A percentile compares a stretch with the other conserved stretches of the same genome.
Conservation (phyloP, 768 basidiomycete species). For the Fibroporia radiculosa region DNA sequence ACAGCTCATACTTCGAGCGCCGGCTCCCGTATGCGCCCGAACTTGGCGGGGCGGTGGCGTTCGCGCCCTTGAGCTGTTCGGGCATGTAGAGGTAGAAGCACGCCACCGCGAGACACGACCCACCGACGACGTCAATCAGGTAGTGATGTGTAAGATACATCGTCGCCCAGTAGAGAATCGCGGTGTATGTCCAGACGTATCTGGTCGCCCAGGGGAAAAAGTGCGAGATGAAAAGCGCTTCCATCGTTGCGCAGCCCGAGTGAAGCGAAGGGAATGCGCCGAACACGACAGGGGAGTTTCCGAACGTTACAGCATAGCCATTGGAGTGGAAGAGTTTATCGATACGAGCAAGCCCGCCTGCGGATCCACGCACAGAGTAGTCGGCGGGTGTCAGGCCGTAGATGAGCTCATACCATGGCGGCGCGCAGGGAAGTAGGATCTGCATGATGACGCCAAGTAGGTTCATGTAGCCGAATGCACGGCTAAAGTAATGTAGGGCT, state of each 20-base stretch:
- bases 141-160: slow-evolving; percentile 99
- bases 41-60: slow-evolving; percentile 45
- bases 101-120: slow-evolving; percentile 81
- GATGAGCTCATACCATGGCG: slow-evolving; percentile 97
- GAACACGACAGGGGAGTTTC: slow-evolving; percentile 87
- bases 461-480: slow-evolving; percentile 91
- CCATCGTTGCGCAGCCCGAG: slow-evolving; percentile 83
- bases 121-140: slow-evolving; percentile 94
- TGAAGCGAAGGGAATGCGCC: slow-evolving; percentile 96
- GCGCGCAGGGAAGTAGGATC: slow-evolving; percentile 84
- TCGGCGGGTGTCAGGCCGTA: slow-evolving; percentile 94
- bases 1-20: slow-evolving; percentile 65
- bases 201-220: slow-evolving; percentile 76
- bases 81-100: slow-evolving; percentile 89
- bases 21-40: slow-evolving; percentile 21
- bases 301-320: slow-evolving; percentile 76
- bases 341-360: slow-evolving; percentile 89
- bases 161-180: slow-evolving; percentile 91
- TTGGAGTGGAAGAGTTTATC: slow-evolving; percentile 75
- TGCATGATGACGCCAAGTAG: slow-evolving; percentile 82
- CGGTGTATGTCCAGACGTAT: slow-evolving; percentile 77
- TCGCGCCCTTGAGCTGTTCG: slow-evolving; percentile 58
- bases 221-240: slow-evolving; percentile 88
- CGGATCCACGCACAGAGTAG: slow-evolving; percentile 86
- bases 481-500: slow-evolving; percentile 76